Evolutionary conservation across 2,329 filamentous ascomycete genomes (phyloP).

Genomic region (Cercospora berteroae): DNA sequence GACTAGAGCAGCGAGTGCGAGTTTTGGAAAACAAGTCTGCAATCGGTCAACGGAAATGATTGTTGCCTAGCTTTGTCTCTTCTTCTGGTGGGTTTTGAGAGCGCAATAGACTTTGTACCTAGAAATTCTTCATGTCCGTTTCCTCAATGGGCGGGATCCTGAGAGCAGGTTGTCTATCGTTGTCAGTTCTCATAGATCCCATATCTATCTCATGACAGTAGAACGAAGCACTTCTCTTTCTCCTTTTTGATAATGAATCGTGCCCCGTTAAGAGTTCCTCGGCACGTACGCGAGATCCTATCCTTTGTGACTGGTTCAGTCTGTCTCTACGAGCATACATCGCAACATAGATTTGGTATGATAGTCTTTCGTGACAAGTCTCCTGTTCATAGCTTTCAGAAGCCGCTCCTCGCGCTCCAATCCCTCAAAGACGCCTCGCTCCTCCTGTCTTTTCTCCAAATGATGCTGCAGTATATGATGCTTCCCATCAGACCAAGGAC

Average conservation of each 20-base stretch:
- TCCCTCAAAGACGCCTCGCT: neutral
- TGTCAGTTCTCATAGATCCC: neutral
- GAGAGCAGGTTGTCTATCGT: neutral
- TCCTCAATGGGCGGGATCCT: neutral
- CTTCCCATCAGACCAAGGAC: too few relatives aligned
- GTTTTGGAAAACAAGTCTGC: neutral
- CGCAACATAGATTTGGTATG: neutral
- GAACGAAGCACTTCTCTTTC: neutral
- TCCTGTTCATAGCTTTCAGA: too few relatives aligned
- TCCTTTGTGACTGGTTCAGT: neutral
- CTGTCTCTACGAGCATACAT: neutral
- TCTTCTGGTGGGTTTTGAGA: neutral
- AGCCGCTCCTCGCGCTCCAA: neutral
- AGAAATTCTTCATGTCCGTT: neutral
- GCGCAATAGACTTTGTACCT: neutral
- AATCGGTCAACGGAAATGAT: neutral
- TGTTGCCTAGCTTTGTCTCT: neutral
- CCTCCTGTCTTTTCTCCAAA: neutral
- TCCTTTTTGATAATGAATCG: neutral
- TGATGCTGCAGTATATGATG: neutral
- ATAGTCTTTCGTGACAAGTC: neutral
- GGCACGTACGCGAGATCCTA: neutral
- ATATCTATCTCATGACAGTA: neutral
- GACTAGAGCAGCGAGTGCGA: conserved; percentile 2
- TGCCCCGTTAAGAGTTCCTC: neutral